Percentiles rank a stretch among this genome's conserved stretches.
These are phyloP conservation scores for Scenedesmus sp. DNA, from an alignment of 163 green algal genomes.

Conservation along the genomic window DNA sequence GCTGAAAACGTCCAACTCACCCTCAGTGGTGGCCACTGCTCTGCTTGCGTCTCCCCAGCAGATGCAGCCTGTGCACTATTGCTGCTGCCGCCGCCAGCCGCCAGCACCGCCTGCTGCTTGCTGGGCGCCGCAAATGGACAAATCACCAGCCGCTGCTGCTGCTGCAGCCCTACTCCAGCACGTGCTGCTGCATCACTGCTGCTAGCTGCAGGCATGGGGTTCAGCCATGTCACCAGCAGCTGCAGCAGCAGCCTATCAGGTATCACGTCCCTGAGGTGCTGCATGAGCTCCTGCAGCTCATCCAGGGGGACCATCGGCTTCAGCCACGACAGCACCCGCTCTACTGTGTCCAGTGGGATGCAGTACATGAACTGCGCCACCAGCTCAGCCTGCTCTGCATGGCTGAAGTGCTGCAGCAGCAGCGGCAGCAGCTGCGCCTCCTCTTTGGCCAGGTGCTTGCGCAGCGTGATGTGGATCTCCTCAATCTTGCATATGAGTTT, in stretches of 20 bases:
- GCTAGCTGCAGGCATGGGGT: slow-evolving; percentile 56
- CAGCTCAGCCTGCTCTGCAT: slow-evolving; percentile 77
- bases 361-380: slow-evolving; percentile 95
- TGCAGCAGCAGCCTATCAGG: slow-evolving; percentile 83
- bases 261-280: slow-evolving; percentile 76
- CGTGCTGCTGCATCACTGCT: slow-evolving; percentile 52
- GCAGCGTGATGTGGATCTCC: slow-evolving; percentile 91
- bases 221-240: slow-evolving; percentile 87
- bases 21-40: slow-evolving; percentile 45
- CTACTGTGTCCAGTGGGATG: slow-evolving; percentile 90
- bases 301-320: slow-evolving; percentile 62
- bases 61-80: neutral
- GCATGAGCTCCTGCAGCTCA: slow-evolving; percentile 73
- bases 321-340: slow-evolving; percentile 87
- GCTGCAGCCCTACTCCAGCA: neutral
- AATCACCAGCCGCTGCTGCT: slow-evolving; percentile 30
- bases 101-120: slow-evolving; percentile 21
- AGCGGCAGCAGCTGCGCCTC: slow-evolving; percentile 96
- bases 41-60: neutral
- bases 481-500: slow-evolving; percentile 83
- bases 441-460: slow-evolving; percentile 95
- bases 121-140: slow-evolving; percentile 34
- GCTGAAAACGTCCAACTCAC: neutral
- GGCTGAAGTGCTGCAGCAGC: slow-evolving; percentile 88
- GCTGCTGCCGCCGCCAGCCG: slow-evolving; percentile 37